These are phyloP conservation scores for Chaetothyriales sp. DNA, from an alignment of 2,329 filamentous ascomycete species.

Conservation along the genomic window DNA sequence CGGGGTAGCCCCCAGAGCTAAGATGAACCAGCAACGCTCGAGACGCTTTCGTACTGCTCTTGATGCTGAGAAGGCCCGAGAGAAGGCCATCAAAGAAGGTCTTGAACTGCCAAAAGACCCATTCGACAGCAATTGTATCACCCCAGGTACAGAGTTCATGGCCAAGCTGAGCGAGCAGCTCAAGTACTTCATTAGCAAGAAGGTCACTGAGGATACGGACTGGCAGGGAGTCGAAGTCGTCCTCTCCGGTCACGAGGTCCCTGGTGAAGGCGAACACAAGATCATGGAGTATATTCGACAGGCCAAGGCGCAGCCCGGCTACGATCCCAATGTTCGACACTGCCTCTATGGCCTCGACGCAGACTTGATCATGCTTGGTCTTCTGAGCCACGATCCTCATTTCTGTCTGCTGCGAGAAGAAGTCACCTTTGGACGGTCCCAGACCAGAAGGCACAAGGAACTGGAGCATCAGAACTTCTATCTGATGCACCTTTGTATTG, in stretches of 20 bases:
- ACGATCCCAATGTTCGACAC: slow-evolving; percentile 85
- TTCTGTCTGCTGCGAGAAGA: slow-evolving; percentile 95
- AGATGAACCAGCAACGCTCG: slow-evolving; percentile 98
- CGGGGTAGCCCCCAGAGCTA: slow-evolving; percentile 88
- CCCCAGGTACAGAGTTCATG: slow-evolving; percentile 93
- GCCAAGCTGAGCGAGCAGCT: slow-evolving; percentile 84
- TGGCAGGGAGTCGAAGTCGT: slow-evolving; percentile 97
- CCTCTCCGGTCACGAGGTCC: slow-evolving; percentile 91
- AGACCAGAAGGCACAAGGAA: slow-evolving; percentile 81
- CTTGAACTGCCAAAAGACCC: slow-evolving; percentile 84
- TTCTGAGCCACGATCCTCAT: slow-evolving; percentile 94
- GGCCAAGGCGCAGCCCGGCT: slow-evolving; percentile 84
- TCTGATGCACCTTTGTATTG: slow-evolving; percentile 90
- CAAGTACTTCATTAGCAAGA: slow-evolving; percentile 98
- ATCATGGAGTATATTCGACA: slow-evolving; percentile 99
- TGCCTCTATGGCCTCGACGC: slow-evolving; percentile 95
- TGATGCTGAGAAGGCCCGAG: slow-evolving; percentile 74
- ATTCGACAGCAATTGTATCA: slow-evolving; percentile 99
- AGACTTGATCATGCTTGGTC: slow-evolving; percentile 94
- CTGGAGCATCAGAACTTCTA: slow-evolving; percentile 98
- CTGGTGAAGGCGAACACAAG: slow-evolving; percentile 96
- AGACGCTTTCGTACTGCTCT: slow-evolving; percentile 88
- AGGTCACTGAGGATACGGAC: slow-evolving; percentile 88
- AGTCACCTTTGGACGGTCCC: slow-evolving; percentile 85
- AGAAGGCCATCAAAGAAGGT: slow-evolving; percentile 81